Percentiles rank a stretch among this genome's conserved stretches.
These are phyloP conservation scores for Cymbidium sinense DNA, from an alignment of 106 monocot genomes.

Conservation along the genomic window DNA sequence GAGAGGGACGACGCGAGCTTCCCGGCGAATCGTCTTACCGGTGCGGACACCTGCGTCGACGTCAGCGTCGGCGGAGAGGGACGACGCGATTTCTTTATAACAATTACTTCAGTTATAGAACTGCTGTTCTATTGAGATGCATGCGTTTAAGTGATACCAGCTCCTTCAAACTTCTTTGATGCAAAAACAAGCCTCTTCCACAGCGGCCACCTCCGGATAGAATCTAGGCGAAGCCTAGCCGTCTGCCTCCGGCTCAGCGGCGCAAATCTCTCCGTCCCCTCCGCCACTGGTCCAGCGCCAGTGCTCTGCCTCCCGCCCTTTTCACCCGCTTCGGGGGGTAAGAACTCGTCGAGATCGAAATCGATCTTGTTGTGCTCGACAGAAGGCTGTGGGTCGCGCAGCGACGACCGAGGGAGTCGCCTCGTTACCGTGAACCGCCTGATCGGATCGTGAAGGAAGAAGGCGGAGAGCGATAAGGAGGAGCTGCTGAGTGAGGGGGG, in stretches of 20 bases:
- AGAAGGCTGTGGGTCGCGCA: neutral
- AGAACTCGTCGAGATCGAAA: neutral
- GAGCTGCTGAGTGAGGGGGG: neutral
- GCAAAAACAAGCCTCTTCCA: conserved; percentile 72
- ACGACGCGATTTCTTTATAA: no score
- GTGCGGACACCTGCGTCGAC: no score
- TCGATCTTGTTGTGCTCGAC: neutral
- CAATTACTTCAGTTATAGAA: no score
- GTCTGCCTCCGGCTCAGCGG: conserved; percentile 13
- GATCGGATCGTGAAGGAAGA: neutral
- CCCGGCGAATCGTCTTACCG: no score
- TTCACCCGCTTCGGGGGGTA: neutral
- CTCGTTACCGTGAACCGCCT: neutral
- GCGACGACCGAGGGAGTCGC: neutral
- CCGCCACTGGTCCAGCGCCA: neutral
- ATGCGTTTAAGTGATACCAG: no score
- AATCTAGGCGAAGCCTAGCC: conserved; percentile 4
- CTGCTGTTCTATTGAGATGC: no score
- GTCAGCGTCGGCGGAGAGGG: no score
- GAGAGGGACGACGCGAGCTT: no score
- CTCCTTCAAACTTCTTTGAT: conserved; percentile 73
- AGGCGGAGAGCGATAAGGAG: neutral
- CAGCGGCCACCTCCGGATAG: conserved; percentile 19
- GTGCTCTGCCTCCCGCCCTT: neutral
- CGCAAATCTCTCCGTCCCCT: neutral